Evolutionary conservation across 192 early-diverging fungal genomes (phyloP).

Genomic region (Rhizophagus clarus): DNA sequence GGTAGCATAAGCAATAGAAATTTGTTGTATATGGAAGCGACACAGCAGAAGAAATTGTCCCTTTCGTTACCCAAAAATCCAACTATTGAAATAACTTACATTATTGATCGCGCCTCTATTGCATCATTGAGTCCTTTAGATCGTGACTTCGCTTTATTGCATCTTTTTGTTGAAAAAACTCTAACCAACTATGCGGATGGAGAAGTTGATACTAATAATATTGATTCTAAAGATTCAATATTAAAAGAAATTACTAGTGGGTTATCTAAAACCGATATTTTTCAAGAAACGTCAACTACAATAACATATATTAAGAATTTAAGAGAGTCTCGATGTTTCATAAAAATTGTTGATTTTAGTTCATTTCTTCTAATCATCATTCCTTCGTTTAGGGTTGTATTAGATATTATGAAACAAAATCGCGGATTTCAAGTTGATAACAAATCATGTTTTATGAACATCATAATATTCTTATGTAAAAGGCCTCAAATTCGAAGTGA

Average conservation of each 20-base stretch:
- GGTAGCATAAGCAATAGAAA: slow-evolving; percentile 4
- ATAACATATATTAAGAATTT: slow-evolving; percentile 43
- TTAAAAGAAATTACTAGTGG: slow-evolving; percentile 38
- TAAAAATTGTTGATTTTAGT: slow-evolving; percentile 51
- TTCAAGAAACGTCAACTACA: slow-evolving; percentile 36
- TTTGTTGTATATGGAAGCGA: neutral
- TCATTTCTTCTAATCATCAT: slow-evolving; percentile 52
- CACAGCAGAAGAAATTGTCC: neutral
- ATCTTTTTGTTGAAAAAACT: slow-evolving; percentile 55
- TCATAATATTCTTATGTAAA: slow-evolving; percentile 55
- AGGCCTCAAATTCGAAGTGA: slow-evolving; percentile 40
- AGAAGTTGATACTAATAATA: slow-evolving; percentile 43
- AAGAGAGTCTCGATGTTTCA: slow-evolving; percentile 56
- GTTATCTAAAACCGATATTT: slow-evolving; percentile 24
- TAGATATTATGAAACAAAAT: slow-evolving; percentile 36
- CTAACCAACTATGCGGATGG: slow-evolving; percentile 49
- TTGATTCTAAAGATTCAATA: slow-evolving; percentile 44
- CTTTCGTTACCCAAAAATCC: neutral
- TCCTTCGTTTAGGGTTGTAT: slow-evolving; percentile 42
- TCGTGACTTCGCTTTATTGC: slow-evolving; percentile 50
- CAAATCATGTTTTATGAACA: slow-evolving; percentile 33
- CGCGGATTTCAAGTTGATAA: neutral
- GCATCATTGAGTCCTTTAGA: slow-evolving; percentile 34
- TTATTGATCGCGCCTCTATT: slow-evolving; percentile 1
- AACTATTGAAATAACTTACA: neutral